phyloP scores from a whole-genome alignment of 75 land plant species.

The Selaginella tamariscina region DNA sequence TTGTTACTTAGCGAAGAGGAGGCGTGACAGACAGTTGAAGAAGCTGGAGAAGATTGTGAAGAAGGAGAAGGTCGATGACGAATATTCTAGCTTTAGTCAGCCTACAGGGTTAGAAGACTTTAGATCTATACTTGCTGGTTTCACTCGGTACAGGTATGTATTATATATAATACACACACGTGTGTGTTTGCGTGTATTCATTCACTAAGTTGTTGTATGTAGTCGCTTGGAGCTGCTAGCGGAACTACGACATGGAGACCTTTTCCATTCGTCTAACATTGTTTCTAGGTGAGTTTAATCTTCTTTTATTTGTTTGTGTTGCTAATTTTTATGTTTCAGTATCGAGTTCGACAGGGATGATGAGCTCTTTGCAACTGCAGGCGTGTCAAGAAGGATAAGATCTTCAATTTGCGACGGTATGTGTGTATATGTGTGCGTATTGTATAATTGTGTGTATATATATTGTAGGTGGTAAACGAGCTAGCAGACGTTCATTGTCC shows the following conservation, averaged over 20 bases:
- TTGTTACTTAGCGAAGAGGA: background rate
- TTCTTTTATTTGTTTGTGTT: background rate
- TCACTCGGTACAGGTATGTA: slow-evolving; percentile 78
- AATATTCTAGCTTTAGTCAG: slow-evolving; percentile 47
- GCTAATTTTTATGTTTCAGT: background rate
- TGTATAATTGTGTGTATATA: slow-evolving; percentile 9
- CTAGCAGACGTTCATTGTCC: slow-evolving; percentile 81
- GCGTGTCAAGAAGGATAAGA: slow-evolving; percentile 2
- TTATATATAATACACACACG: background rate
- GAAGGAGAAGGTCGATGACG: slow-evolving; percentile 27
- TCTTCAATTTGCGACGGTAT: slow-evolving; percentile 12
- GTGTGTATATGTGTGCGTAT: background rate
- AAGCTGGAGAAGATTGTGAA: slow-evolving; percentile 23
- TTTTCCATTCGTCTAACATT: slow-evolving; percentile 84
- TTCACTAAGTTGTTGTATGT: slow-evolving; percentile 8
- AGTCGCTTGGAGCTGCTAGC: slow-evolving; percentile 88
- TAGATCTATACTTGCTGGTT: slow-evolving; percentile 68
- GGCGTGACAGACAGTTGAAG: slow-evolving; percentile 13
- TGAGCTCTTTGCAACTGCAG: slow-evolving; percentile 11
- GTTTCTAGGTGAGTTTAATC: slow-evolving; percentile 68
- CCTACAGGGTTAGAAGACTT: slow-evolving; percentile 75
- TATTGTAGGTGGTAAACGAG: slow-evolving; percentile 81
- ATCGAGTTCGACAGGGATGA: slow-evolving; percentile 12
- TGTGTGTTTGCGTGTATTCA: background rate
- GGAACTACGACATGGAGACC: slow-evolving; percentile 82